Base-by-base conservation (phyloP, 2,329 filamentous ascomycete genomes). In the Diaporthe vexans region DNA sequence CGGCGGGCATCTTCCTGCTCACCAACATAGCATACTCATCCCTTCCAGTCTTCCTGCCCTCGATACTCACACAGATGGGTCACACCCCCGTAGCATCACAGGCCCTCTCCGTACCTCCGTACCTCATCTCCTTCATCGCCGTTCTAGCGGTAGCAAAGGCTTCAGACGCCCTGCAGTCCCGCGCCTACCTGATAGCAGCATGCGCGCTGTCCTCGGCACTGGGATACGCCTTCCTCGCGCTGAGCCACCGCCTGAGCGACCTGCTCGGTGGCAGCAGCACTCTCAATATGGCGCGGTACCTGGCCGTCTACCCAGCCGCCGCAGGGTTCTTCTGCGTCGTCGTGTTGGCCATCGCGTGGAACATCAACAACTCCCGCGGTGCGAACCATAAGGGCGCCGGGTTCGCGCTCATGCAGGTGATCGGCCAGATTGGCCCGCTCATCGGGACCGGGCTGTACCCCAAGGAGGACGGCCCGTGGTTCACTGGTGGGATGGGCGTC, bases 11-110 rank as follows among this genome's bases (percentile, higher is more conserved):
- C 90, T 94, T 97, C 86, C 95, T 97, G 86, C 91, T 93, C 82
- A 92, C 93, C 80, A 97, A 98, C 83, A 93, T 97, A 81, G 93
- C 95, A 17, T 98, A 97, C 85, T 92, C 92, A 79, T 96, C 94
- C 29, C 91, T 97, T 81, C 95, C 95, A 3, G 94, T 97, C 65
- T 97, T 97, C 81, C 88, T 97, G 3, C 95, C 95, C 48, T 95
- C 93, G 33, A 94, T 97, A 76, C 88, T 97, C 61, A 86, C 87
- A 75, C 90, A 92, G 80, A 91, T 97, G 94, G 94, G 94, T 74
- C 93, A 94, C 84, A 87, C 90, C 48, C 83, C 89, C 1, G 84
- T 93, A 2, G 84, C 89, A 3, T 90, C 94, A 0, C 95, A 98
- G 87, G 94, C 92, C 8, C 91, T 97, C 74, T 91, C 93, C 48